Evolutionary conservation across 73 alveolate genomes (phyloP), one percentile per base, ranked within the genome.

Genomic region (Paramecium sexaurelia): DNA sequence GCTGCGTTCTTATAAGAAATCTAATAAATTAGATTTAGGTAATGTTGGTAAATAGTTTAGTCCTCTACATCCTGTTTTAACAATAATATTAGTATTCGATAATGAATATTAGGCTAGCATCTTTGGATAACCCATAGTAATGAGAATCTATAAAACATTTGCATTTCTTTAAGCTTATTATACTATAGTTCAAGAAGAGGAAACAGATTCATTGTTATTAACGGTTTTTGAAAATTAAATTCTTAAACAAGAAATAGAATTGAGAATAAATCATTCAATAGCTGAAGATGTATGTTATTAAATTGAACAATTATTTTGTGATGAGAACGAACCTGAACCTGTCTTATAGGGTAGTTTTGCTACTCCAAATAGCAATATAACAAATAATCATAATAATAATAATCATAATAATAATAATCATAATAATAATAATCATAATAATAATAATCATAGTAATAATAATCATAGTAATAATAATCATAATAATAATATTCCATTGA

Each of bases 131-230:
- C 73, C 68, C 6, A 22, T 78, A 37, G 51, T 78, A 13, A 29
- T 41, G 40, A 37, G 90, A 24, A 78, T 78, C 41, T 45, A 78
- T 13, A 78, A 78, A 78, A 15, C 43, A 78, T 78, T 78, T 43
- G 61, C 75, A 9, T 78, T 39, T 43, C 55, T 78, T 6, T 78
- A 78, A 78, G 90, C 73, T 6, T 78, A 78, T 78, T 78, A 78
- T 15, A 78, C 90, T 3, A 40, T 78, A 11, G 41, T 78, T 7
- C 5, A 43, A 17, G 90, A 78, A 11, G 90, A 78, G 43, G 90
- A 78, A 45, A 19, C 55, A 17, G 90, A 78, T 39, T 39, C 75
- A 13, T 39, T 78, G 75, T 78, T 78, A 40, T 39, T 78, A 33
- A 45, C 75, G 45, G 40, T 78, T 22, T 78, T 78, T 43, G 90